Evolutionary conservation across 2,329 filamentous ascomycete genomes (phyloP).

Genomic region (Bertia moriformis): DNA sequence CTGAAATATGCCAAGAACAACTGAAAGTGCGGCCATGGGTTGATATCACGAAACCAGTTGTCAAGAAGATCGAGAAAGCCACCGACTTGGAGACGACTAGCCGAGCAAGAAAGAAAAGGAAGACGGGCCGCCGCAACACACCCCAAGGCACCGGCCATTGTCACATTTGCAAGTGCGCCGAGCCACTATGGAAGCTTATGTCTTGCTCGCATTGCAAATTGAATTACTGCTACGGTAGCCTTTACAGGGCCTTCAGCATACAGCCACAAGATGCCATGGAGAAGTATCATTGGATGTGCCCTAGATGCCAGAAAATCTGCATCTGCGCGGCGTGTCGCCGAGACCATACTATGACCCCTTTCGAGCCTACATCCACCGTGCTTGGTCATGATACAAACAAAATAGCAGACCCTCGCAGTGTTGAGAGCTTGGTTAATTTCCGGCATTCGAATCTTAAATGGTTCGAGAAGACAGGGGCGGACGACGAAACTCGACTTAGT

Average conservation of each 20-base stretch:
- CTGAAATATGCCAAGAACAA: constrained; percentile 88
- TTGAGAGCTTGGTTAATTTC: constrained; percentile 84
- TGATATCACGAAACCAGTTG: constrained; percentile 54
- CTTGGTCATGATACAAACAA: constrained; percentile 83
- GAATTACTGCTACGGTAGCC: constrained; percentile 80
- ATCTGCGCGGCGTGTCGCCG: constrained; percentile 71
- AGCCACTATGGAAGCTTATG: constrained; percentile 74
- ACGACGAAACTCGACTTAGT: constrained; percentile 11
- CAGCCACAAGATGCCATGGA: constrained; percentile 75
- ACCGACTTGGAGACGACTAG: constrained; percentile 36
- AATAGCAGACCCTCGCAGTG: constrained; percentile 78
- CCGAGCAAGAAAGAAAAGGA: constrained; percentile 54
- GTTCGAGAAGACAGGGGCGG: constrained; percentile 49
- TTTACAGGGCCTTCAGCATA: constrained; percentile 83
- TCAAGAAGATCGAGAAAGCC: constrained; percentile 25
- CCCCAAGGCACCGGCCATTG: constrained; percentile 37
- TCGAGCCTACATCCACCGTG: constrained; percentile 73
- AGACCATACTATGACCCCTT: constrained; percentile 48
- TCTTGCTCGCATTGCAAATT: constrained; percentile 53
- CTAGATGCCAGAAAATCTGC: constrained; percentile 72
- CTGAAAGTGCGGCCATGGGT: constrained; percentile 66
- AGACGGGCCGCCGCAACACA: constrained; percentile 31
- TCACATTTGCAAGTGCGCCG: constrained; percentile 73
- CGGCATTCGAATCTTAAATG: constrained; percentile 74
- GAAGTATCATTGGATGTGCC: constrained; percentile 72